Evolutionary conservation across 495 filamentous ascomycete genomes (phyloP).

Genomic region (Halenospora varia): DNA sequence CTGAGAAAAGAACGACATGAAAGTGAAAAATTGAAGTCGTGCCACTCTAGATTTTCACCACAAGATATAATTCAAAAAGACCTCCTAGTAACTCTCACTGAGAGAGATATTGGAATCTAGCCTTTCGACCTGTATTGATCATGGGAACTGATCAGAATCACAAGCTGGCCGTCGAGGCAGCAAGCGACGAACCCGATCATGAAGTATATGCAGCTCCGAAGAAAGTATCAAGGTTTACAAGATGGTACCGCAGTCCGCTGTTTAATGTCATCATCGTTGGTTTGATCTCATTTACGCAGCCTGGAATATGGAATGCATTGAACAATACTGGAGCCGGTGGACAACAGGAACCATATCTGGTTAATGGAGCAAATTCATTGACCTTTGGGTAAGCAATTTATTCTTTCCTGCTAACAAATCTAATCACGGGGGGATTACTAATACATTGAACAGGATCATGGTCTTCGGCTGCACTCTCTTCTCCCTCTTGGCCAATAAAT

Average conservation of each 20-base stretch:
- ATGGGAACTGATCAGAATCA: slow-evolving; percentile 20
- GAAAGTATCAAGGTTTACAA: slow-evolving; percentile 29
- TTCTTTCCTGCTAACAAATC: neutral
- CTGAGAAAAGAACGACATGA: neutral
- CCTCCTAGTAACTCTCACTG: neutral
- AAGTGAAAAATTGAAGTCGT: neutral
- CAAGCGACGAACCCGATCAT: slow-evolving; percentile 1
- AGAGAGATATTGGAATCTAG: neutral
- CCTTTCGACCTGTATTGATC: no score
- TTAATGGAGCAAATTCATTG: slow-evolving; percentile 55
- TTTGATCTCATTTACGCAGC: slow-evolving; percentile 51
- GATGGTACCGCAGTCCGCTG: slow-evolving; percentile 48
- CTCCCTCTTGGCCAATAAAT: slow-evolving; percentile 44
- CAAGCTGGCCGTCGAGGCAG: slow-evolving; percentile 4
- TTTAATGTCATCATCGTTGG: slow-evolving; percentile 54
- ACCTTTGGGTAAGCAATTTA: slow-evolving; percentile 37
- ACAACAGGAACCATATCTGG: slow-evolving; percentile 48
- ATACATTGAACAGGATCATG: slow-evolving; percentile 42
- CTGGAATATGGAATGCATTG: slow-evolving; percentile 57
- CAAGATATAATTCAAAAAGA: neutral
- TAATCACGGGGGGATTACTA: neutral
- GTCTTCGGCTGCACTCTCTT: slow-evolving; percentile 51
- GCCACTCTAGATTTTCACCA: neutral
- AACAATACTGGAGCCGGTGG: slow-evolving; percentile 56
- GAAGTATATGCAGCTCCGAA: slow-evolving; percentile 11